Conservation (phyloP, 148 eudicot species). For the Cornus florida region DNA sequence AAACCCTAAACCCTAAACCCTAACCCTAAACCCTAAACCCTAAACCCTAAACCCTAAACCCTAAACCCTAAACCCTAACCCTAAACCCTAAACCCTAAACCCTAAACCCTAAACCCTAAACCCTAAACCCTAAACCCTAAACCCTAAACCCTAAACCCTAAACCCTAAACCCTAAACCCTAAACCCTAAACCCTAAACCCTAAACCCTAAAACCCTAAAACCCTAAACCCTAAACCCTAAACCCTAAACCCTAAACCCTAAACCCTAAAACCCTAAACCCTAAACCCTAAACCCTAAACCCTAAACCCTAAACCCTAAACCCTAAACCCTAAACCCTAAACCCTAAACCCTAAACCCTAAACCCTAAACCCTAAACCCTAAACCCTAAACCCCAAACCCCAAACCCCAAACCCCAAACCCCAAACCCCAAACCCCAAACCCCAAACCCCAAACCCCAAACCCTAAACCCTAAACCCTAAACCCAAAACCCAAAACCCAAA, state of each 20-base stretch:
- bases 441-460: not conserved
- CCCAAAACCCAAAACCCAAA: not conserved
- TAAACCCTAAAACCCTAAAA: not conserved
- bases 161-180: conserved; percentile 2
- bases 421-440: not conserved
- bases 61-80: conserved; percentile 2
- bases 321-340: not conserved
- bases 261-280: not conserved
- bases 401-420: not conserved
- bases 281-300: not conserved
- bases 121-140: conserved; percentile 2
- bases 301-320: not conserved
- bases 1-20: conserved; percentile 2
- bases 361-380: not conserved
- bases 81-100: conserved; percentile 1
- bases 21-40: conserved; percentile 2
- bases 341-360: not conserved
- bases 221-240: conserved; percentile 2
- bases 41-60: conserved; percentile 2
- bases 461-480: not conserved
- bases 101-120: conserved; percentile 2
- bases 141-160: conserved; percentile 2
- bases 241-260: conserved; percentile 2
- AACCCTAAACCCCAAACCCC: not conserved
- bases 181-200: conserved; percentile 2